These are phyloP conservation scores for Linum tenue DNA, from an alignment of 345 rosid species.

Conservation along the genomic window DNA sequence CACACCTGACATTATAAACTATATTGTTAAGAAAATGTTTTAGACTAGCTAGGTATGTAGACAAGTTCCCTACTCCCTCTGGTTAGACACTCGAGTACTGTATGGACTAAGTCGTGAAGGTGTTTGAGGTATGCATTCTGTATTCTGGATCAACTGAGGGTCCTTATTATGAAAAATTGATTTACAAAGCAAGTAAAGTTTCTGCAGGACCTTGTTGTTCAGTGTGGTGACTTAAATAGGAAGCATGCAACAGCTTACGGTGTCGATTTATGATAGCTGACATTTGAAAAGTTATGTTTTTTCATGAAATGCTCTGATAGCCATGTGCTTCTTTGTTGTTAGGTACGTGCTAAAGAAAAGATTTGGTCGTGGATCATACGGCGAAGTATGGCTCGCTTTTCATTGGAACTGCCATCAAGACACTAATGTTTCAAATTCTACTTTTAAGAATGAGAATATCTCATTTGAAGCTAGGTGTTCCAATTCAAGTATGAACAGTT, in stretches of 20 bases:
- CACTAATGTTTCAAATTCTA: slow-evolving; percentile 34
- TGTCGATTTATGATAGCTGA: background rate
- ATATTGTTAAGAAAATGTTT: no score
- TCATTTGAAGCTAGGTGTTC: slow-evolving; percentile 24
- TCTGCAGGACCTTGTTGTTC: background rate
- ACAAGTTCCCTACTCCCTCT: no score
- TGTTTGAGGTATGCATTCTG: no score
- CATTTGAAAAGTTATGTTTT: slow-evolving; percentile 4
- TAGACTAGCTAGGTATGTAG: no score
- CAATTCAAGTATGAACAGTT: slow-evolving; percentile 21
- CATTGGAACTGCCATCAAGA: slow-evolving; percentile 67
- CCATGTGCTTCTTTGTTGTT: slow-evolving; percentile 16
- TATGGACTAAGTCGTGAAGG: no score
- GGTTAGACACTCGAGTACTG: no score
- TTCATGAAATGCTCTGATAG: slow-evolving; percentile 6
- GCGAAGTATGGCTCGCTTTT: slow-evolving; percentile 94
- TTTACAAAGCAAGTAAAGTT: no score
- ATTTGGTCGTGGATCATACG: slow-evolving; percentile 87
- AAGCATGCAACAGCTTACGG: background rate
- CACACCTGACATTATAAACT: no score
- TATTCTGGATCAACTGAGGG: no score
- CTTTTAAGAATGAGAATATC: slow-evolving; percentile 28
- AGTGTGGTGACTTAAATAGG: background rate
- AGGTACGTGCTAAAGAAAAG: slow-evolving; percentile 80
- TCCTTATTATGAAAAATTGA: no score